A percentile compares a stretch with the other conserved stretches of the same genome.
phyloP scores from a whole-genome alignment of 106 monocot species.

The Dactylorhiza incarnata region DNA sequence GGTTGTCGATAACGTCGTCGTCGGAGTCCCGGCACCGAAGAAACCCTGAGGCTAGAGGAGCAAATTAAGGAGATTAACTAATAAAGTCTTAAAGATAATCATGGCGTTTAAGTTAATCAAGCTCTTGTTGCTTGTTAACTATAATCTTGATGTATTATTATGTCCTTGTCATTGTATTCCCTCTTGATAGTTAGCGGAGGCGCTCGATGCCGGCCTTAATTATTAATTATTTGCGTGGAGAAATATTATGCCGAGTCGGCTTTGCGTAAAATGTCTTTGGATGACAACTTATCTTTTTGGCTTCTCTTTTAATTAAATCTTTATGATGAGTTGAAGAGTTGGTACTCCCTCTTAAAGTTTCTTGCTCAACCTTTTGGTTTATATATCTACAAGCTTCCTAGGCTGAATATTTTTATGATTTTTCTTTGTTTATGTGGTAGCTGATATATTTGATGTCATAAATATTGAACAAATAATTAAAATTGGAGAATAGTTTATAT shows the following conservation, averaged over 20 bases:
- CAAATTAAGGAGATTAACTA: neutral
- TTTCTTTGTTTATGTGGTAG: too few relatives aligned
- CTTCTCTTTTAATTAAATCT: neutral
- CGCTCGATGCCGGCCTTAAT: neutral
- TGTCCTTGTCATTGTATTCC: neutral
- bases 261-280: neutral
- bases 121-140: neutral
- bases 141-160: neutral
- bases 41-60: neutral
- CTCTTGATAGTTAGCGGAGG: neutral
- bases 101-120: neutral
- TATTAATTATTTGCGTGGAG: neutral
- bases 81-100: neutral
- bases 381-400: too few relatives aligned
- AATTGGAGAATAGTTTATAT: too few relatives aligned
- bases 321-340: neutral
- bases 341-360: too few relatives aligned
- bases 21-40: neutral
- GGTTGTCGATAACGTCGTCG: neutral
- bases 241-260: neutral
- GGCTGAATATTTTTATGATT: too few relatives aligned
- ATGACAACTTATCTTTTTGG: neutral
- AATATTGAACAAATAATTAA: too few relatives aligned
- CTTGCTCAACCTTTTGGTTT: too few relatives aligned
- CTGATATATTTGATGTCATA: too few relatives aligned